Base-by-base conservation (phyloP, 805 yeast genomes). In the Pichia scutulata region DNA sequence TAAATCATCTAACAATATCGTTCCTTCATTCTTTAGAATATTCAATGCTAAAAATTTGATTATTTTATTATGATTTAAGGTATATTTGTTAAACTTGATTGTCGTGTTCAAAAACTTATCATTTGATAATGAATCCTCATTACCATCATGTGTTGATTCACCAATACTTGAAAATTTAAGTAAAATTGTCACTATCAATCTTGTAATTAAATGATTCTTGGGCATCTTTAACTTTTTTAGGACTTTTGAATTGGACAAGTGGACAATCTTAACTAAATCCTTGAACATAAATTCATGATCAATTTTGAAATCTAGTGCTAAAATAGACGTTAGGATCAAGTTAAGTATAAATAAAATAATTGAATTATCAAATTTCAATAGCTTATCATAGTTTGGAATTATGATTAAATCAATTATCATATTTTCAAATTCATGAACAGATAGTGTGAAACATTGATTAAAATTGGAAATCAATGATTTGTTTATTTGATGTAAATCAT, bases 1-100 rank as follows among this genome's bases (percentile, higher is more conserved):
- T 59, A 89, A 79, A 52, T 84, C 88, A 40, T 78, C 77, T 16
- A 55, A 47, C 44, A 52, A 52, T 14, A 54, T 53, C 4, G 46
- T 37, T 3, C 41, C 39, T 7, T 47, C 41, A n/a, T 41, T 49
- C 10, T 26, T 44, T 23, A 56, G 19, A n/a, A 51, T 50, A 14
- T 26, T 21, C 18, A 25, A 10, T 2, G 53, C 51, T 18, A 61
- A 39, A 19, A 60, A 48, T 22, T 53, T 51, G 9, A 62, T 56
- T 1, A 63, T 47, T 25, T 52, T 47, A 9, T 44, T 40, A 48
- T 62, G 55, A 18, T 50, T 30, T 23, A 62, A 43, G 2, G 18
- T 26, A 26, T 45, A 39, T 4, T 30, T 25, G 6, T 33, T 33
- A 4, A 7, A 33, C n/a, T n/a, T 33, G 9, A 33, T 33, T 5